These are phyloP conservation scores for Ophiocordyceps camponoti-leonardi DNA, from an alignment of 2,329 filamentous ascomycete genomes.

Conservation along the genomic window DNA sequence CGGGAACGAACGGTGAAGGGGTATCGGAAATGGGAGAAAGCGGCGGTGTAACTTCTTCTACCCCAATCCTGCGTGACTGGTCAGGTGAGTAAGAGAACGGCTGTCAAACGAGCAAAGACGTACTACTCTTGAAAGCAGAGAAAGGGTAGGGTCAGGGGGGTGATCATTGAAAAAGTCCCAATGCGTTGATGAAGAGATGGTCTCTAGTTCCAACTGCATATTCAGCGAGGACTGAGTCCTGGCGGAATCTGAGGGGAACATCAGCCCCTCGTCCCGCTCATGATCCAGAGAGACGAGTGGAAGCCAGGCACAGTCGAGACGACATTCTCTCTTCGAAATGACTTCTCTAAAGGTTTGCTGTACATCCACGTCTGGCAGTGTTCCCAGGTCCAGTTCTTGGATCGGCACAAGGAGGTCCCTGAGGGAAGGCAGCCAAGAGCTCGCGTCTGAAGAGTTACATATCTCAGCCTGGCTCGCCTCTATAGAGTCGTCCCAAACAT, in stretches of 20 bases:
- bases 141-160: background rate
- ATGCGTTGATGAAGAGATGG: slow-evolving; percentile 1
- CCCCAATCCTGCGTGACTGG: background rate
- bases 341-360: slow-evolving; percentile 7
- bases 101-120: background rate
- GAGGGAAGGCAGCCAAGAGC: background rate
- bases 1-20: slow-evolving; percentile 7
- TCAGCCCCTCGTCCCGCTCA: slow-evolving; percentile 11
- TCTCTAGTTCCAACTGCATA: slow-evolving; percentile 11
- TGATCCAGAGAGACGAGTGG: slow-evolving; percentile 9
- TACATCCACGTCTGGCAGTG: slow-evolving; percentile 7
- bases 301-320: slow-evolving; percentile 12
- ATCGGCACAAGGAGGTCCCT: slow-evolving; percentile 6
- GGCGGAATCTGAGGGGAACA: slow-evolving; percentile 7
- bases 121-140: background rate
- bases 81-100: background rate
- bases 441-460: background rate
- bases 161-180: background rate
- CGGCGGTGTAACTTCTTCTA: slow-evolving; percentile 9
- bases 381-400: slow-evolving; percentile 10
- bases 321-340: slow-evolving; percentile 4
- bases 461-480: background rate
- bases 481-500: slow-evolving; percentile 3
- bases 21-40: slow-evolving; percentile 11
- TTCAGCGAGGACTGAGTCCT: slow-evolving; percentile 9